A percentile compares a stretch with the other conserved stretches of the same genome.
phyloP scores from a whole-genome alignment of 495 filamentous ascomycete species.

The Penicillium pancosmium region DNA sequence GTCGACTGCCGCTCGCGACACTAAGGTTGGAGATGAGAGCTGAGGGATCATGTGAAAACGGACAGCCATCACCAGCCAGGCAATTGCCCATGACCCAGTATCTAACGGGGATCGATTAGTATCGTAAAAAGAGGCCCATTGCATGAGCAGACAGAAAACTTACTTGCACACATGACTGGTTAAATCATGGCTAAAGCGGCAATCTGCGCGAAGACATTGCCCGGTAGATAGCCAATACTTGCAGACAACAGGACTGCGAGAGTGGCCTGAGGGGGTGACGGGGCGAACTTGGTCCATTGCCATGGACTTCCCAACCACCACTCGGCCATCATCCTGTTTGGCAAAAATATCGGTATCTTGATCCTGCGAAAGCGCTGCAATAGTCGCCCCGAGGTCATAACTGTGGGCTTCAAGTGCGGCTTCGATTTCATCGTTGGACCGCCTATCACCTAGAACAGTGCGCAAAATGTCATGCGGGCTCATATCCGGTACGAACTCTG shows the following conservation, averaged over 20 bases:
- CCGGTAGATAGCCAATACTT: conserved; percentile 94
- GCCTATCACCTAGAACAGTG: conserved; percentile 87
- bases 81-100: conserved; percentile 98
- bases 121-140: not conserved
- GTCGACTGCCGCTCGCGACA: conserved; percentile 58
- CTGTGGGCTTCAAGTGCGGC: conserved; percentile 82
- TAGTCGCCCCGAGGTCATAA: conserved; percentile 90
- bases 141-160: conserved; percentile 37
- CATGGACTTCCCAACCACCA: conserved; percentile 92
- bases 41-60: conserved; percentile 96
- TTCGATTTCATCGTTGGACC: conserved; percentile 92
- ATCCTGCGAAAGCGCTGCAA: conserved; percentile 79
- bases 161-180: conserved; percentile 98
- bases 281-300: conserved; percentile 69
- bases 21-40: conserved; percentile 70
- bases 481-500: conserved; percentile 89
- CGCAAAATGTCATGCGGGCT: conserved; percentile 97
- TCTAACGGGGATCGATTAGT: conserved; percentile 45
- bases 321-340: conserved; percentile 47
- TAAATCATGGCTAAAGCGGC: conserved; percentile 94
- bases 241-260: conserved; percentile 84
- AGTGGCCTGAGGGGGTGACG: conserved; percentile 68
- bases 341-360: conserved; percentile 36
- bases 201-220: conserved; percentile 91
- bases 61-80: conserved; percentile 89